phyloP scores from a whole-genome alignment of 805 yeast genomes.

The Nakazawaea ernobii region DNA sequence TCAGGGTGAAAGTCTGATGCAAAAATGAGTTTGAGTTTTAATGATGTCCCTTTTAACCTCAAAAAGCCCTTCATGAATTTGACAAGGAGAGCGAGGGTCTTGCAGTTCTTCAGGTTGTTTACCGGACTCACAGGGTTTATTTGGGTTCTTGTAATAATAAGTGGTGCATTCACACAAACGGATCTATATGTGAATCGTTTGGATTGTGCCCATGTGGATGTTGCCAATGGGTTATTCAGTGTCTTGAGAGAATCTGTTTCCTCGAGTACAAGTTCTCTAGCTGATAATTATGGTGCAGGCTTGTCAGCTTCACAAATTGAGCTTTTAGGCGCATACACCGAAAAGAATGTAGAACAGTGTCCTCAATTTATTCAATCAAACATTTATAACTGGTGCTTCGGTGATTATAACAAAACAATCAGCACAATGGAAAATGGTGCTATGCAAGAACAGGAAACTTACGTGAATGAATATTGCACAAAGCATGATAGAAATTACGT shows the following conservation, averaged over 20 bases:
- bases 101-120: conserved; percentile 17
- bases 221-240: conserved; percentile 46
- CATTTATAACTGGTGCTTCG: conserved; percentile 41
- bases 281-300: conserved; percentile 21
- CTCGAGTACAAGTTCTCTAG: conserved; percentile 17
- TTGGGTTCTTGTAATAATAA: conserved; percentile 6
- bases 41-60: not conserved
- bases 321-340: conserved; percentile 39
- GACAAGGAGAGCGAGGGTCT: conserved; percentile 18
- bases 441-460: not conserved
- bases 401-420: conserved; percentile 25
- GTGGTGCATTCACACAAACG: conserved; percentile 4
- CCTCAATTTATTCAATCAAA: conserved; percentile 42
- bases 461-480: conserved; percentile 16
- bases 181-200: conserved; percentile 27
- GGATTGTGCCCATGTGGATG: conserved; percentile 46
- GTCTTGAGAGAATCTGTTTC: conserved; percentile 32
- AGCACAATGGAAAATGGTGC: conserved; percentile 6
- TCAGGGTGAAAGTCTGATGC: too few relatives aligned
- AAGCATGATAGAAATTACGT: conserved; percentile 18
- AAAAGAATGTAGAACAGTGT: conserved; percentile 36
- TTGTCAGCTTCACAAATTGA: conserved; percentile 45
- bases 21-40: not conserved
- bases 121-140: conserved; percentile 11
- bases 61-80: conserved; percentile 22